These are phyloP conservation scores for Penicillium oxalicum DNA, from an alignment of 2,329 filamentous ascomycete species.

Conservation along the genomic window DNA sequence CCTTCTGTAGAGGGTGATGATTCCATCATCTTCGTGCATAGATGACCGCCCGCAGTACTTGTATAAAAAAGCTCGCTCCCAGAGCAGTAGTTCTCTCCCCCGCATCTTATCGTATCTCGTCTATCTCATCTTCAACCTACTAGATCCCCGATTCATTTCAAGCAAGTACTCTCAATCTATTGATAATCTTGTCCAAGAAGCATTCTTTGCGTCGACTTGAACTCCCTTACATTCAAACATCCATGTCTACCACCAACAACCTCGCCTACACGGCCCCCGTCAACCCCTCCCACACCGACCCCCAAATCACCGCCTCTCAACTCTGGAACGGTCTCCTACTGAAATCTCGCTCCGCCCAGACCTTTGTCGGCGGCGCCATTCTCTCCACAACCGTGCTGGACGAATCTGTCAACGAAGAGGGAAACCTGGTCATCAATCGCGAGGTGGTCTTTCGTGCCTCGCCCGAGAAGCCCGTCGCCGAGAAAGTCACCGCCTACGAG, in stretches of 20 bases:
- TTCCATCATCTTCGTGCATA: too few relatives aligned
- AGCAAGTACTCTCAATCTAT: too few relatives aligned
- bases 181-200: too few relatives aligned
- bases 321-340: constrained; percentile 32
- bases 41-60: too few relatives aligned
- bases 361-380: constrained; percentile 27
- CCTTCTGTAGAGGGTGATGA: too few relatives aligned
- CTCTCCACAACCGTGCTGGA: constrained; percentile 24
- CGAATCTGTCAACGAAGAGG: constrained; percentile 18
- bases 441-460: constrained; percentile 26
- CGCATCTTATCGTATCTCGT: too few relatives aligned
- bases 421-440: constrained; percentile 22
- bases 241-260: constrained; percentile 15
- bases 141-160: too few relatives aligned
- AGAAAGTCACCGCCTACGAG: constrained; percentile 23
- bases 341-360: constrained; percentile 27
- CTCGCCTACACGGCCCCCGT: constrained; percentile 35
- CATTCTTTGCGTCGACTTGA: too few relatives aligned
- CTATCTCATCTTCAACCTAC: too few relatives aligned
- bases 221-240: too few relatives aligned
- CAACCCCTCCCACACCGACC: constrained; percentile 28
- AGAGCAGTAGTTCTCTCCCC: too few relatives aligned
- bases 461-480: constrained; percentile 17
- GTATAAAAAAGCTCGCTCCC: too few relatives aligned
- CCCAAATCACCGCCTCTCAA: constrained; percentile 29